Base-by-base conservation (phyloP, 306 rosid species). In the Calophaca sinica region DNA sequence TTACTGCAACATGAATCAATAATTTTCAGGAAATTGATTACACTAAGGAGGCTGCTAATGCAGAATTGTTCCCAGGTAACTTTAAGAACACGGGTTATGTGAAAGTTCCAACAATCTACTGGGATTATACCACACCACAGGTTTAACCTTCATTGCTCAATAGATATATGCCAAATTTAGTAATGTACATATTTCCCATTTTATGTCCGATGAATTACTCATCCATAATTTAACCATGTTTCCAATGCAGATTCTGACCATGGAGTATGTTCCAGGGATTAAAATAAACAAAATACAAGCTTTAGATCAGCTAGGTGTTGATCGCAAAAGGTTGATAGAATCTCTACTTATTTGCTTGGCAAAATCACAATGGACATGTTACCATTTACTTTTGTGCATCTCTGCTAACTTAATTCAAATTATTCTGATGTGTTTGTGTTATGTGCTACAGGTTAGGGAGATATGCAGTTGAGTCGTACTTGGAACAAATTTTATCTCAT, bases 241-340 rank as follows among this genome's bases (percentile, higher is more conserved):
- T 57, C 63, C 62, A 79, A 57, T 82, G 81, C 80, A 94, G 97
- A 90, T 94, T 84, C 77, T 94, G 85, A 94, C 97, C 48, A 94
- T 94, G 99, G 99, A 94, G 82, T 94, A 94, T 83, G 99, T 94
- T 81, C 99, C 99, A 41, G 99, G 99, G 81, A 94, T 94, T 72
- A 94, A 94, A 83, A 94, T 94, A 82, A 94, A 94, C 90, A 94
- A 90, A 85, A 86, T 88, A 81, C 79, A 90, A 87, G 99, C 99
- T 77, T 80, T 94, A 82, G 99, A 94, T 89, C 88, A 94, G 76
- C 86, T 94, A 76, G 99, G 99, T 57, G 89, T 94, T 88, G 96
- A 94, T 78, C 93, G 99, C 67, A 58, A 84, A 87, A 90, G 96
- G 96, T 94, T 65, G 62, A 15, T 52, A 63, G 64, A 78, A 63